Evolutionary conservation across 345 rosid species (phyloP), one percentile per base, ranked within the genome.

Genomic region (Psidium guajava): DNA sequence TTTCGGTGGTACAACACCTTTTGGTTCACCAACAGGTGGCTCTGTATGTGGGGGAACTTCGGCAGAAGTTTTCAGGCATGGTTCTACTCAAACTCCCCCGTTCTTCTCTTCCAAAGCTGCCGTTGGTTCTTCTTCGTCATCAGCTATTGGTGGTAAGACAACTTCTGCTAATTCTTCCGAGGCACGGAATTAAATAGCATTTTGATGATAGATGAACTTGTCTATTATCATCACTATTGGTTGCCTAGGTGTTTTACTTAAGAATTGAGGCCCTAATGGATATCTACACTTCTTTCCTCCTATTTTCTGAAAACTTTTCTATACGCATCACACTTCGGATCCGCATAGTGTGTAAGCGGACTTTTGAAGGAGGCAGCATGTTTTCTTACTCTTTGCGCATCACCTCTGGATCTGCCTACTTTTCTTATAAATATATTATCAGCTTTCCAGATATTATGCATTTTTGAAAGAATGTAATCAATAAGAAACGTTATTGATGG

Each of bases 1-100:
- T 49, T 10, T 49, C 10, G 94, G 96, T 58, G 44, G 44, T 42
- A 42, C 95, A 83, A 84, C 90, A 40, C 93, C 96, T 81, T 97
- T 97, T 85, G 98, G 94, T 1, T 87, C 96, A 44, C 98, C 94
- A 85, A 91, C 96, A 2, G 96, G 95, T 69, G 88, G 92, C 86
- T 91, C 98, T 54, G 69, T 94, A 28, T 95, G 93, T 89, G 99
- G 98, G 55, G 95, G 96, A 36, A 93, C 96, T 87, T 91, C 98
- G 75, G 95, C 98, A 7, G 98, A 98, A 32, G 93, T 93, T 87
- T 96, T 93, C 57, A 3, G 25, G 24, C 25, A 24, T 91, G 98
- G 98, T 77, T 86, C 91, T 28, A 49, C 95, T 50, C 96, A 89
- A 85, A 42, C 94, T 47, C 91, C 98, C 24, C 91, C 98, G 11